These are phyloP conservation scores for Hypoxylon cercidicola DNA, from an alignment of 495 filamentous ascomycete genomes.

Conservation along the genomic window DNA sequence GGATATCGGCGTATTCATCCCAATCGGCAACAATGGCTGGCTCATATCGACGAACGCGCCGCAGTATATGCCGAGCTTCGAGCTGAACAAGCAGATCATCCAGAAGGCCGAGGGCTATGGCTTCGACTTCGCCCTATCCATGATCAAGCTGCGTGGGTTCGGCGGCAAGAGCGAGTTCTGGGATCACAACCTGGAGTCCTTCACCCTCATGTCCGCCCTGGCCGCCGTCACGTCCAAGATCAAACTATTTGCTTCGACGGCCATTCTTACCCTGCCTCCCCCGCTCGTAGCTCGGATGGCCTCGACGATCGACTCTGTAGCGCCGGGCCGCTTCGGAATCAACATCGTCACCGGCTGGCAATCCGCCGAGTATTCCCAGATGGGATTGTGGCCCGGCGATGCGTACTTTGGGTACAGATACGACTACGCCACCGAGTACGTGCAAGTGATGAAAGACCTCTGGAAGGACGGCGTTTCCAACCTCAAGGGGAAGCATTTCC, in stretches of 20 bases:
- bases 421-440: slow-evolving; percentile 51
- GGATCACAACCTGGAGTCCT: slow-evolving; percentile 51
- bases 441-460: slow-evolving; percentile 48
- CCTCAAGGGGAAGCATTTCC: slow-evolving; percentile 50
- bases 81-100: slow-evolving; percentile 47
- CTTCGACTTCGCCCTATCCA: slow-evolving; percentile 48
- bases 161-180: slow-evolving; percentile 49
- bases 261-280: slow-evolving; percentile 46
- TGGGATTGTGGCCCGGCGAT: slow-evolving; percentile 51
- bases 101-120: slow-evolving; percentile 48
- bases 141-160: slow-evolving; percentile 50
- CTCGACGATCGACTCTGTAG: slow-evolving; percentile 47
- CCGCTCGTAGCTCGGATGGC: slow-evolving; percentile 47
- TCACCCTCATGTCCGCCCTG: slow-evolving; percentile 61
- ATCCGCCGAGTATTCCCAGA: slow-evolving; percentile 48
- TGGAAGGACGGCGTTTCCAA: slow-evolving; percentile 47
- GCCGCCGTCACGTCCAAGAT: slow-evolving; percentile 60
- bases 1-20: slow-evolving; percentile 48
- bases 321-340: slow-evolving; percentile 46
- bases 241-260: slow-evolving; percentile 52
- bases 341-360: slow-evolving; percentile 52
- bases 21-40: slow-evolving; percentile 50
- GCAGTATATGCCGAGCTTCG: slow-evolving; percentile 47
- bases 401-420: slow-evolving; percentile 50
- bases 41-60: slow-evolving; percentile 46